A percentile compares a stretch with the other conserved stretches of the same genome.
Conservation (phyloP, 805 yeast species). For the Vanderwaltozyma verrucispora region DNA sequence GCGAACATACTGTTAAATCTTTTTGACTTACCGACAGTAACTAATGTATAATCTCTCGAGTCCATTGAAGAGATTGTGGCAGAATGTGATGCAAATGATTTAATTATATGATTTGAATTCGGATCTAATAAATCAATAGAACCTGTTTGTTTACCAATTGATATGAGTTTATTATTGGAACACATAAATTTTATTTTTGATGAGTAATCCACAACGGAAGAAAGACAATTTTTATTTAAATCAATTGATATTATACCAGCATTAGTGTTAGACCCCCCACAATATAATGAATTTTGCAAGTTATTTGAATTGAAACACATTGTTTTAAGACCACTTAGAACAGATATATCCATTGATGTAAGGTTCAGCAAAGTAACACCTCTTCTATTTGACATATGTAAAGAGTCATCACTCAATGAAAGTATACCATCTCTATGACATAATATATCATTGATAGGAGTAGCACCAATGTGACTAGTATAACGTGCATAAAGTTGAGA, state of each 20-base stretch:
- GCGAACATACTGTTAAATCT: constrained; percentile 47
- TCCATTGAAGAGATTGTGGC: constrained; percentile 55
- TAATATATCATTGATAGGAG: constrained; percentile 42
- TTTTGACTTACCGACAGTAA: constrained; percentile 73
- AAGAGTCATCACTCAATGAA: constrained; percentile 40
- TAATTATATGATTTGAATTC: constrained; percentile 35
- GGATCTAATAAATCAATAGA: constrained; percentile 57
- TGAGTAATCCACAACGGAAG: constrained; percentile 33
- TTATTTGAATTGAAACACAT: constrained; percentile 33
- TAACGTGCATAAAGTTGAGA: constrained; percentile 50
- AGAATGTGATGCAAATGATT: constrained; percentile 49
- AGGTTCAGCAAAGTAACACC: constrained; percentile 38
- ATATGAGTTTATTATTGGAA: constrained; percentile 42
- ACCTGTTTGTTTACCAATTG: constrained; percentile 52
- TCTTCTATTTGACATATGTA: constrained; percentile 45
- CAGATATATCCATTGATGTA: constrained; percentile 24
- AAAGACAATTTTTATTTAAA: constrained; percentile 29
- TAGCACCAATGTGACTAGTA: constrained; percentile 36
- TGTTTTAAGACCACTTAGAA: constrained; percentile 28
- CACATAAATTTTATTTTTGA: constrained; percentile 39
- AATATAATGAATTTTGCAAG: constrained; percentile 35
- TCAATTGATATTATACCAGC: constrained; percentile 36
- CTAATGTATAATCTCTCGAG: constrained; percentile 51
- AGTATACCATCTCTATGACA: constrained; percentile 49
- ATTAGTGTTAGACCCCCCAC: constrained; percentile 30